These are phyloP conservation scores for Pisolithus sp. DNA, from an alignment of 768 basidiomycete species.

Conservation along the genomic window DNA sequence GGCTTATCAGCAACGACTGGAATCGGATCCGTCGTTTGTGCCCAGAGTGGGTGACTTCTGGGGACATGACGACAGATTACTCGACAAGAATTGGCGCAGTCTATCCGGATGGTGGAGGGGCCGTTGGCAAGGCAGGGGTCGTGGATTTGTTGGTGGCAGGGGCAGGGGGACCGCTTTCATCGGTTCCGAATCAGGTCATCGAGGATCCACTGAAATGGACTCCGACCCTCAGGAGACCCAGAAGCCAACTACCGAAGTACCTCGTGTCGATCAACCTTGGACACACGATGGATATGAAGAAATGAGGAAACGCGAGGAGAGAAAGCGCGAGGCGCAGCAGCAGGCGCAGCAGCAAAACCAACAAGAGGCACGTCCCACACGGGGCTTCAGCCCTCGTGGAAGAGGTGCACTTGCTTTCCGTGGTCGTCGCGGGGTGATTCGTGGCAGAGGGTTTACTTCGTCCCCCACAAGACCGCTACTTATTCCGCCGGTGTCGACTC, in stretches of 20 bases:
- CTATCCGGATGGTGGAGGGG: slow-evolving; percentile 87
- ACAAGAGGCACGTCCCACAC: slow-evolving; percentile 22
- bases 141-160: slow-evolving; percentile 55
- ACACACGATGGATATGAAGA: slow-evolving; percentile 87
- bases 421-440: slow-evolving; percentile 42
- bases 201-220: slow-evolving; percentile 13
- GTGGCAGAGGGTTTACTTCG: slow-evolving; percentile 34
- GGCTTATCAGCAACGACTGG: slow-evolving; percentile 77
- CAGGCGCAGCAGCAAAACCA: slow-evolving; percentile 28
- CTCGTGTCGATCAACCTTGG: slow-evolving; percentile 68
- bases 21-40: slow-evolving; percentile 81
- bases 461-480: slow-evolving; percentile 27
- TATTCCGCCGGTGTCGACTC: slow-evolving; percentile 20
- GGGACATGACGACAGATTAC: slow-evolving; percentile 88
- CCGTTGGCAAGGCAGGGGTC: slow-evolving; percentile 64
- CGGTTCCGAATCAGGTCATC: slow-evolving; percentile 10
- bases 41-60: slow-evolving; percentile 91
- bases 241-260: slow-evolving; percentile 28
- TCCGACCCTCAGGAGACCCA: slow-evolving; percentile 15
- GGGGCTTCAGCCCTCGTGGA: slow-evolving; percentile 37
- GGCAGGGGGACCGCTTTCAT: slow-evolving; percentile 45
- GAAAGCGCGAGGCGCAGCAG: slow-evolving; percentile 29
- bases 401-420: slow-evolving; percentile 38
- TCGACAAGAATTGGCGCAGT: slow-evolving; percentile 76
- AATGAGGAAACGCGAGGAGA: slow-evolving; percentile 71